Base-by-base conservation (phyloP, 179 eudicot species). In the Heliamphora pulchella region DNA sequence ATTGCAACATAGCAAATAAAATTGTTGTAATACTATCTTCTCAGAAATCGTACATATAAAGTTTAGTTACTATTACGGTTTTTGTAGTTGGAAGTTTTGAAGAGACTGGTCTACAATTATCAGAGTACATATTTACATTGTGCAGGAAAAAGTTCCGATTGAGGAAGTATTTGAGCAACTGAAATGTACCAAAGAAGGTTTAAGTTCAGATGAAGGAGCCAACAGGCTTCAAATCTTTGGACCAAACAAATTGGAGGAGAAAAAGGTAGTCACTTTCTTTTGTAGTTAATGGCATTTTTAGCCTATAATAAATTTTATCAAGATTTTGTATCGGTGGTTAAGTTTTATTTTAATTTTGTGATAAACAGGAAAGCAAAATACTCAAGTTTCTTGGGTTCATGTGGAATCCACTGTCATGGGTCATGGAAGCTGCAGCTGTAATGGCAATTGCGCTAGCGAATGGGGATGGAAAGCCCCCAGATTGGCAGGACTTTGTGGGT, bases 361-460 rank as follows among this genome's bases (percentile, higher is more conserved):
- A 79, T 54, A 8, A 75, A 76, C 88, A 92, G 95, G 98, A 94
- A 82, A 94, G 96, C 93, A 94, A 94, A 80, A 0, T 94, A 0
- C 93, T 92, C 73, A 94, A 94, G 86, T 94, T 93, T 85, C 89
- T 93, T 20, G 98, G 97, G 13, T 93, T 93, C 84, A 93, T 93
- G 98, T 93, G 98, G 98, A 93, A 93, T 78, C 98, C 98, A 71
- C 87, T 92, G 74, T 93, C 98, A 83, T 93, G 98, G 98, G 98
- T 94, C 71, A 94, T 94, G 98, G 98, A 94, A 84, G 89, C 91
- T 65, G 98, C 98, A 51, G 98, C 98, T 18, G 39, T 94, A 0
- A 94, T 94, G 98, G 98, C 98, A 9, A 92, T 94, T 86, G 94
- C 79, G 17, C 76, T 94, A 80, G 97, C 98, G 54, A 94, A 94